A percentile compares a stretch with the other conserved stretches of the same genome.
Evolutionary conservation across 768 basidiomycete genomes (phyloP).

Genomic region (Tubosaeta brunneosetosa): DNA sequence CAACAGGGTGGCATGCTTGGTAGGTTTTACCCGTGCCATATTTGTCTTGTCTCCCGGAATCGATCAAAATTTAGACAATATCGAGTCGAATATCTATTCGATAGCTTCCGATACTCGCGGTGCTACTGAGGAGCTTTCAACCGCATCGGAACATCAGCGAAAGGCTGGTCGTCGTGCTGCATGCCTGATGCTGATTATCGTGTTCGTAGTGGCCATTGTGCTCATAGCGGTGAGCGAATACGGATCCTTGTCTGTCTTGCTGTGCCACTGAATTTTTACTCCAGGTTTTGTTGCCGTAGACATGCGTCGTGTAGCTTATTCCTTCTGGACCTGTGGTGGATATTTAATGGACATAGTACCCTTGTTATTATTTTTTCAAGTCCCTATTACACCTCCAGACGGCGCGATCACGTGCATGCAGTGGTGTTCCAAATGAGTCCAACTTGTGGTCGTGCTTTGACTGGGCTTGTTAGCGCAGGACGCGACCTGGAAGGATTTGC

Average conservation of each 20-base stretch:
- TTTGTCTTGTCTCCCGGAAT: background rate
- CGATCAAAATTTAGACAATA: constrained; percentile 63
- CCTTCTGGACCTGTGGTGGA: background rate
- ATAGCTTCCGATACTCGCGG: constrained; percentile 77
- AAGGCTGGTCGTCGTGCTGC: constrained; percentile 88
- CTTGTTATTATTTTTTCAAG: constrained; percentile 26
- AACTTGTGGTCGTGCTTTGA: constrained; percentile 20
- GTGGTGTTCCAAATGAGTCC: constrained; percentile 30
- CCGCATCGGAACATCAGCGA: constrained; percentile 90
- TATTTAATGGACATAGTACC: constrained; percentile 11
- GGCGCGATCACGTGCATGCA: constrained; percentile 22
- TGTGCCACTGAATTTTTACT: background rate
- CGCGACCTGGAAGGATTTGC: constrained; percentile 26
- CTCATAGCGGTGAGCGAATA: constrained; percentile 75
- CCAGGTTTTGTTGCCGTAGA: constrained; percentile 26
- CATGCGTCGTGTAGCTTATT: background rate
- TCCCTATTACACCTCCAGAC: constrained; percentile 5
- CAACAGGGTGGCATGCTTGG: constrained; percentile 96
- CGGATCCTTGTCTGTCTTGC: background rate
- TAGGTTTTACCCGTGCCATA: constrained; percentile 34
- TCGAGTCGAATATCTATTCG: constrained; percentile 88
- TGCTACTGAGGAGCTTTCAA: constrained; percentile 81
- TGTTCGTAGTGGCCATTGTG: constrained; percentile 83
- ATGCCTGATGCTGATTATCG: constrained; percentile 84
- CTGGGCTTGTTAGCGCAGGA: constrained; percentile 33